Base-by-base conservation (phyloP, 768 basidiomycete genomes). In the Hortiboletus campestris region DNA sequence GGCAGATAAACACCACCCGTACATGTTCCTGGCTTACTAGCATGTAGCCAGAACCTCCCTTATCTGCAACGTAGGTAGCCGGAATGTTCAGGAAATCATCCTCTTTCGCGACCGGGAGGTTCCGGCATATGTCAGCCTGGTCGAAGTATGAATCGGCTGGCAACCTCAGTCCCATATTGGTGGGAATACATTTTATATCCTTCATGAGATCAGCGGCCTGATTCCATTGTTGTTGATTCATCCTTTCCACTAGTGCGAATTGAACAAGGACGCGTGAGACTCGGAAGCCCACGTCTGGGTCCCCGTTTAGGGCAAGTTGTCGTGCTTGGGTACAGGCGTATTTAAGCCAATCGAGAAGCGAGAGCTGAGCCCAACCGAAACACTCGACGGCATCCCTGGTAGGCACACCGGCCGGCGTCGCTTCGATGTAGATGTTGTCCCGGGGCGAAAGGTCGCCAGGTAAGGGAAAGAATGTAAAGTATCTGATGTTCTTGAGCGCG, bases 91-190 rank as follows among this genome's bases (percentile, higher is more conserved):
- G 9, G 19, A 62, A 63, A 14, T 14, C 6, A 3, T 1, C 0
- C 25, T 52, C 61, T 16, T 3, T 40, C 20, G 31, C 60, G 2
- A 53, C 56, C 2, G 61, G 51, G 19, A 51, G 40, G 22, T 25
- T 74, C 11, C 19, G 19, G 58, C 89, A 97, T n/a, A 98, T 76
- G 61, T 89, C 83, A n/a, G 87, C 94, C 57, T 84, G 90, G 11
- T 85, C 74, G 65, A 97, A 94, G 73, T 95, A 96, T 5, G 87
- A 74, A 50, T 94, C 83, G 4, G 70, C 67, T 0, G 95, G 91
- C 20, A 68, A 65, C 60, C 81, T 84, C 75, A 90, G 78, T 9
- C 94, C 96, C 11, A 72, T 73, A 9, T 84, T 82, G 0, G 91
- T 93, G 2, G 90, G 89, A 40, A 94, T 80, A 63, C 88, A 89